Evolutionary conservation across 2,329 filamentous ascomycete species (phyloP), one percentile per base, ranked within the genome.

Genomic region (Colletotrichum sp.): DNA sequence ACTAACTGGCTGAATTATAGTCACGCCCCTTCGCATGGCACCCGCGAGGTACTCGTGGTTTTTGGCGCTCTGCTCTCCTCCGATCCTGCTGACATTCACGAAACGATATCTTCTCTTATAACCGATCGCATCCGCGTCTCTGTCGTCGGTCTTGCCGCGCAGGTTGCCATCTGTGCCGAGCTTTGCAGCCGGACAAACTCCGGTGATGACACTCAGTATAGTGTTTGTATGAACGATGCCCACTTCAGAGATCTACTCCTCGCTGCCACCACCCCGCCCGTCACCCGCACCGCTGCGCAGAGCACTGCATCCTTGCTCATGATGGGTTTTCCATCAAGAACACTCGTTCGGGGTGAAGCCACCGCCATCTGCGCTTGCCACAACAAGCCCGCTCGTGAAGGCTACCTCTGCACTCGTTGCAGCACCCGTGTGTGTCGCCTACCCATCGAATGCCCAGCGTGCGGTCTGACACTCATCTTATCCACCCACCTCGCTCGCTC

Each of bases 321-420:
- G 95, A 99, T 99, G 96, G 97, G 97, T 6, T 99, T 99, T 82
- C 97, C 97, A 0, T 98, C 95, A 8, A 92, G 96, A 49, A 94
- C 94, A 4, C 92, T 97, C 16, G 95, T 95, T 69, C 89, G 92
- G 3, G 88, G 88, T 29, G 88, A 89, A 63, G 90, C 93, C 7
- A 87, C 90, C 69, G 96, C 94, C 75, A 92, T 97, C 77, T 99
- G 97, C 84, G 96, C 96, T 7, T 99, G 97, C 82, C 96, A 99
- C 85, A 95, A 95, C 79, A 92, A 93, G 77, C 92, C 96, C 19
- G 93, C 91, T 25, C 89, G 94, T 66, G 95, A 97, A 72, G 97
- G 97, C 2, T 99, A 99, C 85, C 89, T 94, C 12, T 99, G 97
- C 87, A 97, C 96, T 16, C 91, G 97, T 73, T 99, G 97, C 86